phyloP scores from a whole-genome alignment of 768 basidiomycete genomes.

The Kwoniella europaea region DNA sequence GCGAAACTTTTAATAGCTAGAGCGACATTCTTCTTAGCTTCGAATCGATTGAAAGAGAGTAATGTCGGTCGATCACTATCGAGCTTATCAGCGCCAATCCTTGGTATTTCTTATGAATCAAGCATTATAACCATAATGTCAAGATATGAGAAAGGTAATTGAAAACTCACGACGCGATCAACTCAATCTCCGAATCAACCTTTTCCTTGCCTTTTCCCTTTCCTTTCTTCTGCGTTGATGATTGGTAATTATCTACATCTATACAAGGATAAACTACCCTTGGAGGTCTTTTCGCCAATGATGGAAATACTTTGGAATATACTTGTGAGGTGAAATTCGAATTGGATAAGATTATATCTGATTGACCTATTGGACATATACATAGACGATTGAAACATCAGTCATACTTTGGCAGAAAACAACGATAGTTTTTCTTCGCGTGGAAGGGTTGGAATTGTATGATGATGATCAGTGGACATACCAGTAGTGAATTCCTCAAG shows the following conservation, averaged over 20 bases:
- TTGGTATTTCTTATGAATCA: too few species aligned
- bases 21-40: conserved; percentile 87
- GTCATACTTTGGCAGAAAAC: neutral
- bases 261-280: conserved; percentile 95
- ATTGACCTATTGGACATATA: conserved; percentile 66
- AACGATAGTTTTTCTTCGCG: too few species aligned
- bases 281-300: conserved; percentile 66
- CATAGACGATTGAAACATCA: neutral
- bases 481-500: conserved; percentile 88
- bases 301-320: conserved; percentile 74
- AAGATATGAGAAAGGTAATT: too few species aligned
- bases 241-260: conserved; percentile 74
- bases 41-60: conserved; percentile 88
- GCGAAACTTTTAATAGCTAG: conserved; percentile 83
- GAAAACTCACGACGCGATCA: conserved; percentile 48
- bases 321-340: conserved; percentile 86
- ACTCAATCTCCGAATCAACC: conserved; percentile 53
- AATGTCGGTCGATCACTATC: conserved; percentile 71
- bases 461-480: conserved; percentile 58
- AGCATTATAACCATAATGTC: too few species aligned
- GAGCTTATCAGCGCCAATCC: too few species aligned
- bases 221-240: conserved; percentile 56
- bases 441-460: too few species aligned
- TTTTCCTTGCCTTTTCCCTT: conserved; percentile 62
- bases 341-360: conserved; percentile 89